phyloP scores from a whole-genome alignment of 2,329 filamentous ascomycete genomes.

The Sclerotinia spermophila region DNA sequence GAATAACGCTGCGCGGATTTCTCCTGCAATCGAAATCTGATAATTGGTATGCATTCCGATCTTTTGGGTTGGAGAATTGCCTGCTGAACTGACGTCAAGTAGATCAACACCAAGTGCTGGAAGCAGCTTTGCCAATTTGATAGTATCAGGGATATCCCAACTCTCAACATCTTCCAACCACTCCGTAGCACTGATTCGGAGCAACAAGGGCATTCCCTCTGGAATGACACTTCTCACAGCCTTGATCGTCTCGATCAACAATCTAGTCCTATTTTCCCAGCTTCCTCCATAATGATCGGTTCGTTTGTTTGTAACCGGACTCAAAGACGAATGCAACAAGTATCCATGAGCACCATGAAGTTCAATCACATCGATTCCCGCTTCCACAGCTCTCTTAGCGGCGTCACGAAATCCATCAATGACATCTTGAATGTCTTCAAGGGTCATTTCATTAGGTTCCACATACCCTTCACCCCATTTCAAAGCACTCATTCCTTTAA shows the following conservation, averaged over 20 bases:
- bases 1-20: conserved; percentile 63
- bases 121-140: conserved; percentile 65
- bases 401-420: conserved; percentile 39
- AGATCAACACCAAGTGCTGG: conserved; percentile 74
- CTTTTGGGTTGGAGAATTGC: conserved; percentile 57
- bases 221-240: conserved; percentile 52
- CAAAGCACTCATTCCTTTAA: conserved; percentile 54
- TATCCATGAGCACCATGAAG: conserved; percentile 64
- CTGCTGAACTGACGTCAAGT: conserved; percentile 76
- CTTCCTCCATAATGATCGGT: conserved; percentile 64
- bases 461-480: conserved; percentile 54
- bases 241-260: conserved; percentile 53
- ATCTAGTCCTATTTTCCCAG: conserved; percentile 62
- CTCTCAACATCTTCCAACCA: conserved; percentile 49
- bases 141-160: conserved; percentile 37
- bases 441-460: conserved; percentile 56
- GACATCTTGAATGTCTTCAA: conserved; percentile 38
- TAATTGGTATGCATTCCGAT: conserved; percentile 55
- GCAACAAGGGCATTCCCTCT: conserved; percentile 51
- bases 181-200: conserved; percentile 60
- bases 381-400: conserved; percentile 40
- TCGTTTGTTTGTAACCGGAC: conserved; percentile 54
- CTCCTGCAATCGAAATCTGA: conserved; percentile 69
- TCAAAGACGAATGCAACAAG: conserved; percentile 62
- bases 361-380: conserved; percentile 62